Conservation (phyloP, 805 yeast species). For the Yarrowia alimentaria region DNA sequence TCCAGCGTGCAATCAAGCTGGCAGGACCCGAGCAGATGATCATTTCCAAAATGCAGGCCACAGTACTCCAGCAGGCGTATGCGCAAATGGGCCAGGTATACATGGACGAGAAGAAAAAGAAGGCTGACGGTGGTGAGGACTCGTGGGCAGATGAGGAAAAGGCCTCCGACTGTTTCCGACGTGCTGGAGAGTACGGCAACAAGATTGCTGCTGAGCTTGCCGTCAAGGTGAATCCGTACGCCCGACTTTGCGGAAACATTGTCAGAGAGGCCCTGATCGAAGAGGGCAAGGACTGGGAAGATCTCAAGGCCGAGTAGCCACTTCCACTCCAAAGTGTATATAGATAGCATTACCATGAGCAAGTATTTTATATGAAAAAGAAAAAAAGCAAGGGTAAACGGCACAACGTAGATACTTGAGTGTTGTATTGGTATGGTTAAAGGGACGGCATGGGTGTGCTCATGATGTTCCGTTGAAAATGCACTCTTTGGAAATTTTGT, state of each 20-base stretch:
- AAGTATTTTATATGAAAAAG: too few species aligned
- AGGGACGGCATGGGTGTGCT: too few species aligned
- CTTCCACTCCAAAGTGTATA: too few species aligned
- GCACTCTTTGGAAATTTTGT: too few species aligned
- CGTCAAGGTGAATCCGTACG: constrained; percentile 39
- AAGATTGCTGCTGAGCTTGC: constrained; percentile 36
- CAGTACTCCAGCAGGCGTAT: constrained; percentile 38
- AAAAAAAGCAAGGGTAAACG: too few species aligned
- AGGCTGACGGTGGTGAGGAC: constrained; percentile 17
- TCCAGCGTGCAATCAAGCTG: constrained; percentile 35
- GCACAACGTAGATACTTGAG: too few species aligned
- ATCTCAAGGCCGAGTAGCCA: not conserved
- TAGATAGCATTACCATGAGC: too few species aligned
- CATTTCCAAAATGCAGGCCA: constrained; percentile 39
- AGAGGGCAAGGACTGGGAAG: constrained; percentile 29
- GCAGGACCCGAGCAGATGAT: constrained; percentile 33
- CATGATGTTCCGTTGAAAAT: too few species aligned
- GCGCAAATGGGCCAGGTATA: constrained; percentile 38
- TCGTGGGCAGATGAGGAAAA: constrained; percentile 37
- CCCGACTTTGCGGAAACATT: constrained; percentile 41
- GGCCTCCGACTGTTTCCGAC: constrained; percentile 36
- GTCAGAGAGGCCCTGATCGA: constrained; percentile 33
- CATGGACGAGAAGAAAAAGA: constrained; percentile 30
- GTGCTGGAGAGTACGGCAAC: constrained; percentile 40
- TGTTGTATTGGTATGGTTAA: too few species aligned